Base-by-base conservation (phyloP, 495 filamentous ascomycete species). In the Trichoderma erinaceum region DNA sequence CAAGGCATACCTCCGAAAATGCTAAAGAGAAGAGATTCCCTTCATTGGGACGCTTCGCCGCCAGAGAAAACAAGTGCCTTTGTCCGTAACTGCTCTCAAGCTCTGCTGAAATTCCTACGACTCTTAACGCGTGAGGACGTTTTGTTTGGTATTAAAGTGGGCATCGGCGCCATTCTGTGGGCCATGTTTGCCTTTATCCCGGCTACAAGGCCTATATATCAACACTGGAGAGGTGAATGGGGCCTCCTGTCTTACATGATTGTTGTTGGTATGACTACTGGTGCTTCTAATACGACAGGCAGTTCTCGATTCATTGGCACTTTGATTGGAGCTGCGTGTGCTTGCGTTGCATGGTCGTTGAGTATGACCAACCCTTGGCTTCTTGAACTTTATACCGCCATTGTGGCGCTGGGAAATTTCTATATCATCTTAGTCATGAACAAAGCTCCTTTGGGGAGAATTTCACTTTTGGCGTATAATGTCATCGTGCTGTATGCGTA, bases 231-330 rank as follows among this genome's bases (percentile, higher is more conserved):
- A 71, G 95, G 94, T 1, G 95, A 99, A 83, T 99, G 95, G 95
- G 95, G 94, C 15, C 81, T 98, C 1, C 75, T 98, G 46, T 97
- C 94, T 0, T 99, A 97, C 79, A 99, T 99, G 95, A 85, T 98
- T 66, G 95, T 99, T 21, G 97, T 94, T 75, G 90, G 91, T 7
- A 97, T 97, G 94, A 98, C 94, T 0, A 92, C 97, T 50, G 95
- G 95, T 12, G 91, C 94, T 23, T 91, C 92, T 16, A 99, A 98
- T 72, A 96, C 93, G 23, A 96, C 94, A 6, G 92, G 92, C 4
- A 87, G 84, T 78, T 84, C 92, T 66, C 88, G 95, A 69, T 95
- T 97, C 71, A 78, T 90, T n/a, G 95, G 95, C 66, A 98, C 93
- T 7, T 84, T 90, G 67, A 78, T 97, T 27, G 95, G 95, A 23